phyloP scores from a whole-genome alignment of 805 yeast genomes.

The Tetrapisispora pingtungensis region DNA sequence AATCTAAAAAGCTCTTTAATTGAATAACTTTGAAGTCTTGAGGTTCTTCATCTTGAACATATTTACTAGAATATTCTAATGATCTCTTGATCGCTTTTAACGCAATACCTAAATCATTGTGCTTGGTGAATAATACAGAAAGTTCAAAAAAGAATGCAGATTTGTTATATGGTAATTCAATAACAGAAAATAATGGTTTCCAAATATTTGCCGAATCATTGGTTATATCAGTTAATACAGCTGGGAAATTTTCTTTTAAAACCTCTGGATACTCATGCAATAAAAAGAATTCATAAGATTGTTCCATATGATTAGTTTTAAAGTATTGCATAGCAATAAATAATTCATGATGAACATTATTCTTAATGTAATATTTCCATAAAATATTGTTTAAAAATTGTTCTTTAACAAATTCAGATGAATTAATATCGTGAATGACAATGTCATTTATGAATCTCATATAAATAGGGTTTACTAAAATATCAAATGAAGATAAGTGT shows the following conservation, averaged over 20 bases:
- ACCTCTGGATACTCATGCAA: slow-evolving; percentile 18
- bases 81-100: slow-evolving; percentile 23
- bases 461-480: slow-evolving; percentile 12
- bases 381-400: slow-evolving; percentile 13
- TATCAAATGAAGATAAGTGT: slow-evolving; percentile 9
- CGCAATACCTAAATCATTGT: slow-evolving; percentile 14
- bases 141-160: slow-evolving; percentile 20
- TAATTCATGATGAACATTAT: slow-evolving; percentile 19
- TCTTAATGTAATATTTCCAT: slow-evolving; percentile 13
- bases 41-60: slow-evolving; percentile 11
- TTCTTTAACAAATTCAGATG: background rate
- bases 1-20: slow-evolving; percentile 20
- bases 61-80: slow-evolving; percentile 14
- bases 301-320: slow-evolving; percentile 17
- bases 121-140: slow-evolving; percentile 19
- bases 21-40: slow-evolving; percentile 16
- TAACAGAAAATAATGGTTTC: slow-evolving; percentile 16
- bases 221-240: slow-evolving; percentile 10
- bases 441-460: slow-evolving; percentile 14
- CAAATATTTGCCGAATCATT: slow-evolving; percentile 12
- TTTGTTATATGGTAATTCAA: slow-evolving; percentile 9
- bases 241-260: slow-evolving; percentile 12
- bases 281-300: slow-evolving; percentile 22
- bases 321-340: slow-evolving; percentile 20
- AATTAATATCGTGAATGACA: slow-evolving; percentile 7